These are phyloP conservation scores for Asterochloris erici DNA, from an alignment of 139 green algal genomes.

Conservation along the genomic window DNA sequence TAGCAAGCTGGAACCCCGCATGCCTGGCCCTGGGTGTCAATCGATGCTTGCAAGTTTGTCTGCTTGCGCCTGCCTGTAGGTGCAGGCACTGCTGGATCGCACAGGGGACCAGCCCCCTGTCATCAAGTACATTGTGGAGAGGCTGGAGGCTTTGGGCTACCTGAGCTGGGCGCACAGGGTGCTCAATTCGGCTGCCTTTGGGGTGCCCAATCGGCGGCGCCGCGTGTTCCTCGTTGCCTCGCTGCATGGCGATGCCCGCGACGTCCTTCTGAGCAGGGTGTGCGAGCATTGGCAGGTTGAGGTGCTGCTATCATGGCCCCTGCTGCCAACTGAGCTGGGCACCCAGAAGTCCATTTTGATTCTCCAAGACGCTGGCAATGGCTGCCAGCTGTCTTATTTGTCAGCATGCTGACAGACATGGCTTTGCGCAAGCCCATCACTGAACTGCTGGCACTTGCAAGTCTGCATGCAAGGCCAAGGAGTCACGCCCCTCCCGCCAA, in stretches of 20 bases:
- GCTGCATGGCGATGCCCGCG: slow-evolving; percentile 76
- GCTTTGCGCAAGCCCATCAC: too few species aligned
- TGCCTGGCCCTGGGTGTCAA: neutral
- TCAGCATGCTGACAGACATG: too few species aligned
- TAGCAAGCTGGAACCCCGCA: too few species aligned
- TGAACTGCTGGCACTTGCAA: too few species aligned
- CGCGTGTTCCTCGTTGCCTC: slow-evolving; percentile 84
- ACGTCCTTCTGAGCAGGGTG: slow-evolving; percentile 68
- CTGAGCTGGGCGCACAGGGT: slow-evolving; percentile 73
- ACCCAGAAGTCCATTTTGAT: too few species aligned
- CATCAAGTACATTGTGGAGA: slow-evolving; percentile 40
- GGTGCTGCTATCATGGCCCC: too few species aligned
- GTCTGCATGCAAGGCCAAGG: too few species aligned
- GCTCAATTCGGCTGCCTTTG: slow-evolving; percentile 73
- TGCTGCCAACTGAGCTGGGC: too few species aligned
- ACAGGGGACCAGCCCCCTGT: slow-evolving; percentile 32
- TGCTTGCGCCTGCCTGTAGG: slow-evolving; percentile 35
- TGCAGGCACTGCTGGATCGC: slow-evolving; percentile 73
- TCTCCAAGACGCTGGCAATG: too few species aligned
- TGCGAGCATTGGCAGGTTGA: too few species aligned
- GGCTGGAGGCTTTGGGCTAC: slow-evolving; percentile 78
- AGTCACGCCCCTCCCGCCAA: too few species aligned
- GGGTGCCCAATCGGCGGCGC: slow-evolving; percentile 73
- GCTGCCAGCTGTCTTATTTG: too few species aligned
- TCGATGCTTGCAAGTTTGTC: neutral